A percentile compares a stretch with the other conserved stretches of the same genome.
phyloP scores from a whole-genome alignment of 164 flowering plant genomes.

The Sextonia rubra region DNA sequence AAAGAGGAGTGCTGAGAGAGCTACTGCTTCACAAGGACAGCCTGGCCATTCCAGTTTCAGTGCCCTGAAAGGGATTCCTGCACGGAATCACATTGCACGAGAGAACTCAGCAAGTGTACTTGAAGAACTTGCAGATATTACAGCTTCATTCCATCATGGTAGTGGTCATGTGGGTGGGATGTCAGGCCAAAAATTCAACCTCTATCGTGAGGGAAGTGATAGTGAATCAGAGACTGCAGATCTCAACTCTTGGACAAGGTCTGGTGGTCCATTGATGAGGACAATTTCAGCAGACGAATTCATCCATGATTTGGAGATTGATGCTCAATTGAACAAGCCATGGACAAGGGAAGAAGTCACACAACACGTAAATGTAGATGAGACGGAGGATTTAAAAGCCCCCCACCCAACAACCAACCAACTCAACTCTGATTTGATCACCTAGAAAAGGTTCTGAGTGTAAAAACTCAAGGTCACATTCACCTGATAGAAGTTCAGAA shows the following conservation, averaged over 20 bases:
- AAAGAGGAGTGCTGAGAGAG: constrained; percentile 81
- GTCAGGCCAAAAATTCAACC: constrained; percentile 27
- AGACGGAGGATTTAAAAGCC: constrained; percentile 15
- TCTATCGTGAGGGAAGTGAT: constrained; percentile 82
- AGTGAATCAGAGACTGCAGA: constrained; percentile 74
- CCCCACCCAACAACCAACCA: too few relatives aligned
- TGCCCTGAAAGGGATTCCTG: constrained; percentile 86
- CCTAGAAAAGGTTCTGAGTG: constrained; percentile 26
- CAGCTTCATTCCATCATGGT: constrained; percentile 38
- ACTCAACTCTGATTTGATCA: constrained; percentile 25
- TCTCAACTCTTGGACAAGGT: constrained; percentile 80
- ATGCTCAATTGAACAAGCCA: constrained; percentile 36
- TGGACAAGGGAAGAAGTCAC: constrained; percentile 19
- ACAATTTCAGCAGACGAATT: constrained; percentile 79
- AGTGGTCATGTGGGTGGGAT: constrained; percentile 34
- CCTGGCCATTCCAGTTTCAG: constrained; percentile 46
- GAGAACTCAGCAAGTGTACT: constrained; percentile 92
- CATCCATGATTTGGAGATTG: constrained; percentile 59
- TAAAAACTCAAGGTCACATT: constrained; percentile 43
- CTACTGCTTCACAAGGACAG: constrained; percentile 69
- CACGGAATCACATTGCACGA: constrained; percentile 92
- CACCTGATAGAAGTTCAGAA: constrained; percentile 56
- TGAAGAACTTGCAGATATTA: constrained; percentile 52
- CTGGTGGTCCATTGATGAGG: constrained; percentile 98
- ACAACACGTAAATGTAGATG: constrained; percentile 16